Evolutionary conservation across 441 rosid genomes (phyloP).

Genomic region (Populus tomentosa): DNA sequence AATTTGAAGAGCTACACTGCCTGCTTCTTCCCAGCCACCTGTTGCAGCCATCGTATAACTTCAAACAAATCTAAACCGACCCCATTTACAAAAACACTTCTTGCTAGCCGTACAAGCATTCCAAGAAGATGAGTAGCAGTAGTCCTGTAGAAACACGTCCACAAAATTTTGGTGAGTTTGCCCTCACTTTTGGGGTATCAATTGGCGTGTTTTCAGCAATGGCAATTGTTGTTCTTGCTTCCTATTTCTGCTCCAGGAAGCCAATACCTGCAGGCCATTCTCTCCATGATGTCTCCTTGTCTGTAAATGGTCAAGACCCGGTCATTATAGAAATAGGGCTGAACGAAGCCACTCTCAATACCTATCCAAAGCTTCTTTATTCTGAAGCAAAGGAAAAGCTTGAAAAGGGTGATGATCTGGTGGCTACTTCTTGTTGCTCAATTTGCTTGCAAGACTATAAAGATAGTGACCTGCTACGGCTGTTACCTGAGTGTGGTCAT

Average conservation of each 20-base stretch:
- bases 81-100: background rate
- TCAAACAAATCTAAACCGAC: background rate
- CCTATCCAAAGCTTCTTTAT: slow-evolving; percentile 5
- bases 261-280: background rate
- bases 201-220: background rate
- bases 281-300: background rate
- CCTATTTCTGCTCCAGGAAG: slow-evolving; percentile 7
- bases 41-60: background rate
- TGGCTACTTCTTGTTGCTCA: background rate
- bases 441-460: slow-evolving; percentile 20
- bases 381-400: background rate
- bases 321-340: slow-evolving; percentile 4
- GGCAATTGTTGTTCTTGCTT: background rate
- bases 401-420: background rate
- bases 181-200: background rate
- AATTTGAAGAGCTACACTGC: background rate
- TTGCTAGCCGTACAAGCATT: background rate
- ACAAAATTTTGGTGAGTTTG: background rate
- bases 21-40: background rate
- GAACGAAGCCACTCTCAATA: slow-evolving; percentile 8
- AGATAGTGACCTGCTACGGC: slow-evolving; percentile 12
- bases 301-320: background rate
- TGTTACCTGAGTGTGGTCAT: slow-evolving; percentile 15
- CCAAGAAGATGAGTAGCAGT: background rate
- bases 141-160: background rate